Conservation (phyloP, 2,329 filamentous ascomycete species). For the Hymenoscyphus scutula region DNA sequence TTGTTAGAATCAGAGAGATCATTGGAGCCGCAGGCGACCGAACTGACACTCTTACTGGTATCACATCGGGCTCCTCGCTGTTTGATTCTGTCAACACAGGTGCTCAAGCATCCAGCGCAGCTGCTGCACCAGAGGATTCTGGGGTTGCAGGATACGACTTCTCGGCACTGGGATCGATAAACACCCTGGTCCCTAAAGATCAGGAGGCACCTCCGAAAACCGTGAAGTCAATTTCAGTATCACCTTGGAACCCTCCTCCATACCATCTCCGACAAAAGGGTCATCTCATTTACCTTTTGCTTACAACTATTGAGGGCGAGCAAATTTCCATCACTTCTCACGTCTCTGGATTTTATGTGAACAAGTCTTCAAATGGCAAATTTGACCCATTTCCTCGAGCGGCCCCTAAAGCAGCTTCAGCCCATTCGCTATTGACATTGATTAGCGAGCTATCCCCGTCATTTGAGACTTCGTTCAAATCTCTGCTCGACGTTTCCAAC, state of each 20-base stretch:
- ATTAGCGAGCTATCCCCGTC: slow-evolving; percentile 78
- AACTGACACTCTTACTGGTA: slow-evolving; percentile 81
- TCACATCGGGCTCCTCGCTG: slow-evolving; percentile 80
- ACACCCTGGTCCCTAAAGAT: slow-evolving; percentile 66
- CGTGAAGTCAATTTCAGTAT: slow-evolving; percentile 83
- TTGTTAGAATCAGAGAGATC: slow-evolving; percentile 86
- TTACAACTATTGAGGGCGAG: slow-evolving; percentile 92
- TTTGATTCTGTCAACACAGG: slow-evolving; percentile 67
- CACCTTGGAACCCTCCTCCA: slow-evolving; percentile 94
- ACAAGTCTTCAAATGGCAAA: slow-evolving; percentile 91
- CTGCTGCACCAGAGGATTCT: slow-evolving; percentile 44
- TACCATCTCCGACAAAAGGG: slow-evolving; percentile 88
- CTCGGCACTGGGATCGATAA: slow-evolving; percentile 62
- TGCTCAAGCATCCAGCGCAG: slow-evolving; percentile 38
- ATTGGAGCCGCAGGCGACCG: slow-evolving; percentile 89
- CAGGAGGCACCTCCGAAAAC: slow-evolving; percentile 78
- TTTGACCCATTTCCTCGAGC: slow-evolving; percentile 86
- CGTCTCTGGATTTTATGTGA: slow-evolving; percentile 93
- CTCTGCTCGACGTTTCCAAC: slow-evolving; percentile 81
- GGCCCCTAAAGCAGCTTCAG: slow-evolving; percentile 71
- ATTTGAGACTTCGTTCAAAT: slow-evolving; percentile 72
- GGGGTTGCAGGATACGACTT: slow-evolving; percentile 75
- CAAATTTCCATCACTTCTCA: slow-evolving; percentile 91
- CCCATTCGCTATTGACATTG: slow-evolving; percentile 83
- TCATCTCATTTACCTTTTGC: slow-evolving; percentile 84